Base-by-base conservation (phyloP, 805 yeast species). In the Blastobotrys mokoenaii region DNA sequence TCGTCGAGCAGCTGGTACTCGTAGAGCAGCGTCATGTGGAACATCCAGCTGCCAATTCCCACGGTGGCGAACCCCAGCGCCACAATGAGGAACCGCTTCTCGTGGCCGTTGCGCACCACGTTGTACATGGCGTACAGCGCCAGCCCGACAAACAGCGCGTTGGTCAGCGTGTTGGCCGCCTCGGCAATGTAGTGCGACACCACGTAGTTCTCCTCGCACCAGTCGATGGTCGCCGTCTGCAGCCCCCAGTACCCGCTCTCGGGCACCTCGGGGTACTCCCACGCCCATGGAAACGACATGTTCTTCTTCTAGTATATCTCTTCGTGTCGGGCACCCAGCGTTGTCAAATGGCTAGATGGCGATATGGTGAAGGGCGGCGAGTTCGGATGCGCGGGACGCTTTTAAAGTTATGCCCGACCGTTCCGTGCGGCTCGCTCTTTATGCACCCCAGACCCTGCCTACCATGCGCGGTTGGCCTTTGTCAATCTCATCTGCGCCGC, bases 181-280 rank as follows among this genome's bases (percentile, higher is more conserved):
- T 93, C 98, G 3, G 97, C 97, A 44, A 93, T 72, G 58, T 84
- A 93, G 10, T 74, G 75, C 10, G 90, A 75, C 1, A 89, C 84
- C 9, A 88, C 90, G 61, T 90, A 90, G 67, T 90, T 90, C 64
- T 93, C 97, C 59, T 90, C 98, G 66, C 98, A 90, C 97, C 97
- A 90, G 60, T 90, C 98, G 33, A 93, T 93, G n/a, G 97, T 89
- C 33, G 96, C 77, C 0, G 97, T 88, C 2, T 56, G 61, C 8
- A 46, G 49, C 11, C 67, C 67, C 67, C 67, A 63, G 47, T 46
- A 62, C 27, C 67, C 67, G 11, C 36, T 14, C 15, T 46, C 53
- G n/a, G 56, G 56, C 25, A 44, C 52, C 14, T 48, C 49, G 5
- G 56, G 55, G 38, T 54, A 54, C 10, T 51, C 52, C 15, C 46